Conservation (phyloP, 306 rosid genomes). For the Boehmeria nivea region DNA sequence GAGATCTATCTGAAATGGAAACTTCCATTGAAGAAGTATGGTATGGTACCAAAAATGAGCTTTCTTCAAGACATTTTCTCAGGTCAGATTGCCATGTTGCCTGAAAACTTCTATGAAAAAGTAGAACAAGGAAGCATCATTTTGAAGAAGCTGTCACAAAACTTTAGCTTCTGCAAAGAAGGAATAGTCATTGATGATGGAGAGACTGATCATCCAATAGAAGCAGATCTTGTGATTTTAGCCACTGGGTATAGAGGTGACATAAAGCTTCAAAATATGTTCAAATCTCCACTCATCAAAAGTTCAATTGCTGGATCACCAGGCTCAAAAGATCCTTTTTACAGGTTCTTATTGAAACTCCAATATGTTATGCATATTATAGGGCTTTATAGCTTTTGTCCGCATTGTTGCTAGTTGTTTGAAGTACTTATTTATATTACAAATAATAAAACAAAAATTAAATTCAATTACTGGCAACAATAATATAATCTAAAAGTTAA, state of each 20-base stretch:
- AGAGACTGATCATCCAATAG: constrained; percentile 22
- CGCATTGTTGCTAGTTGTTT: too few species aligned
- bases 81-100: constrained; percentile 25
- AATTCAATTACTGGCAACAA: too few species aligned
- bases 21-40: constrained; percentile 39
- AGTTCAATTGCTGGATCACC: constrained; percentile 16
- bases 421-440: too few species aligned
- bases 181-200: constrained; percentile 39
- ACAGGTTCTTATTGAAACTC: constrained; percentile 40
- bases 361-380: too few species aligned
- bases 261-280: constrained; percentile 34
- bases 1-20: constrained; percentile 35
- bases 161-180: constrained; percentile 37
- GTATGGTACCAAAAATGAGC: constrained; percentile 32
- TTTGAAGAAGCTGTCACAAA: constrained; percentile 31
- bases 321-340: constrained; percentile 26
- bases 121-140: constrained; percentile 42
- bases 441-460: too few species aligned
- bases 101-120: constrained; percentile 35
- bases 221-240: constrained; percentile 45
- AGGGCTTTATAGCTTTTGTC: too few species aligned
- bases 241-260: constrained; percentile 61
- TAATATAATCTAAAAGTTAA: too few species aligned
- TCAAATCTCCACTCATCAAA: constrained; percentile 35
- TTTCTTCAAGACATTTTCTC: constrained; percentile 33